These are phyloP conservation scores for Cardamine chenopodiifolia DNA, from an alignment of 345 rosid species.

Conservation along the genomic window DNA sequence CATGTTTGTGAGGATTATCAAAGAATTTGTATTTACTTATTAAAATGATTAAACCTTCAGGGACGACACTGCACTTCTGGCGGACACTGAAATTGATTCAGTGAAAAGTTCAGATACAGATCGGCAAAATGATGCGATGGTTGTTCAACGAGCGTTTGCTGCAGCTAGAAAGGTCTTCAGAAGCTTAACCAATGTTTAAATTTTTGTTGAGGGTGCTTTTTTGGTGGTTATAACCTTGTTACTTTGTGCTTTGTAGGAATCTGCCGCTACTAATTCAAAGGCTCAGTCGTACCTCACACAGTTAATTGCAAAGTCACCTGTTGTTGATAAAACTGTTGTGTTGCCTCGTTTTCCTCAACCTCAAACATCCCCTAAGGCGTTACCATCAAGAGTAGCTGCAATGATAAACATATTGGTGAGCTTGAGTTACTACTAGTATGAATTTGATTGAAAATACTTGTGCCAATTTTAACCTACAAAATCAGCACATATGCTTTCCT, in stretches of 20 bases:
- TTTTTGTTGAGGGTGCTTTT: constrained; percentile 11
- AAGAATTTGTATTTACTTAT: constrained; percentile 18
- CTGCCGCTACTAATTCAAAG: constrained; percentile 56
- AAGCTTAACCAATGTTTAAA: background rate
- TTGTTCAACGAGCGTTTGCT: constrained; percentile 89
- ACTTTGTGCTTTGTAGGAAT: constrained; percentile 53
- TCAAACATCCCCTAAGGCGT: constrained; percentile 56
- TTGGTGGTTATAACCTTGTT: constrained; percentile 27
- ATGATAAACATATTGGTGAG: constrained; percentile 88
- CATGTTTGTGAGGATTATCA: constrained; percentile 17
- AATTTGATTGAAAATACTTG: background rate
- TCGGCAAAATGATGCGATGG: constrained; percentile 84
- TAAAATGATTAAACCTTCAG: constrained; percentile 49
- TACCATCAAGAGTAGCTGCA: constrained; percentile 86
- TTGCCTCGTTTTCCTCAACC: constrained; percentile 80
- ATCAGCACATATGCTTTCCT: background rate
- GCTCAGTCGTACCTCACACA: constrained; percentile 64
- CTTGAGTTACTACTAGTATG: constrained; percentile 20
- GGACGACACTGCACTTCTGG: constrained; percentile 57
- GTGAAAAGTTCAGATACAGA: constrained; percentile 54
- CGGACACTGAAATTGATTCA: constrained; percentile 53
- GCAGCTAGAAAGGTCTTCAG: constrained; percentile 60
- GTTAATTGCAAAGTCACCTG: constrained; percentile 70
- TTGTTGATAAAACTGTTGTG: constrained; percentile 44
- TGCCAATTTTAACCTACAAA: background rate